Conservation (phyloP, 73 alveolate species). For the Uronychia setigera region DNA sequence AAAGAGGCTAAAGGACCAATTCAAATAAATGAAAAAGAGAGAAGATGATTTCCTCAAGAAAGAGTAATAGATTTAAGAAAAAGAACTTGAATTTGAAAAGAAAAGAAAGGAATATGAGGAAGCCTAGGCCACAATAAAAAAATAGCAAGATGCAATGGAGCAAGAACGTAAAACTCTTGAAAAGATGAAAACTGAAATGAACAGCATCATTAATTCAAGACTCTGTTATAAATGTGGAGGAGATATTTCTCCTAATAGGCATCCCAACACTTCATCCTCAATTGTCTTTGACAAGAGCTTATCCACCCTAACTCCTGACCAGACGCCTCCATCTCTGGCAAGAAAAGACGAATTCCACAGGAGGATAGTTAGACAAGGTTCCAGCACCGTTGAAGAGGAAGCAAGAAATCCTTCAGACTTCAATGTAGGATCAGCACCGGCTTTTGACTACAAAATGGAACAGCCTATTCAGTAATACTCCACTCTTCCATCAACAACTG, state of each 20-base stretch:
- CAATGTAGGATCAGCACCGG: background rate
- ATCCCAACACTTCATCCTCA: background rate
- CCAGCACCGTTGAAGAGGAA: background rate
- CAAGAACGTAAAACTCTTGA: background rate
- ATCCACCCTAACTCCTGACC: background rate
- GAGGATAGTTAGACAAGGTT: background rate
- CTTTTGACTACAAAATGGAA: background rate
- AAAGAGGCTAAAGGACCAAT: conserved; percentile 68
- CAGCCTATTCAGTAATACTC: background rate
- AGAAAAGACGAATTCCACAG: background rate
- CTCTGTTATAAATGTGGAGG: background rate
- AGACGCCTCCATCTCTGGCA: background rate
- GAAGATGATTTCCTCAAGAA: conserved; percentile 71
- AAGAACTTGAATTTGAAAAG: conserved; percentile 52
- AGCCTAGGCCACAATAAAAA: conserved; percentile 53
- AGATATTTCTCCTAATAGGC: background rate
- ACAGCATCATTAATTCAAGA: background rate
- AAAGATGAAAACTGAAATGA: background rate
- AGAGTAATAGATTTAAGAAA: conserved; percentile 71
- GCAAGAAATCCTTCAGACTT: background rate
- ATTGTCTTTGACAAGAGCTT: background rate
- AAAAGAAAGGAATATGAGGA: conserved; percentile 63
- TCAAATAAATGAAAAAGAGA: conserved; percentile 44
- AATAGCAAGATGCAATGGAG: conserved; percentile 72
- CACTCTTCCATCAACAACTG: background rate